Conservation (phyloP, 176 grass and related monocot genomes). For the Avena atlantica region DNA sequence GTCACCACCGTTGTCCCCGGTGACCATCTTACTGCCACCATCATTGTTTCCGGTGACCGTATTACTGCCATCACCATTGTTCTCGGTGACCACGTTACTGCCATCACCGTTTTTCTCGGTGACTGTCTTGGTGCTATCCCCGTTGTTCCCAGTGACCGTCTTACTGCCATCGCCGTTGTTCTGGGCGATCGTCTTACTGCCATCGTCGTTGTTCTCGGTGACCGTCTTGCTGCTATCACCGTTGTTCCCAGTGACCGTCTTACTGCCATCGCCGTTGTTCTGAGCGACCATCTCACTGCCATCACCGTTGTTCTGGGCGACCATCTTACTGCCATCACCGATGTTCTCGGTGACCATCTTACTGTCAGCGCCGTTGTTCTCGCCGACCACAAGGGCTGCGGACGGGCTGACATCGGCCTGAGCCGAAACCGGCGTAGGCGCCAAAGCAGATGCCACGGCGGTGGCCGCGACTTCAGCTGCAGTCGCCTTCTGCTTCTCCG, state of each 20-base stretch:
- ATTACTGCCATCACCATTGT: not conserved
- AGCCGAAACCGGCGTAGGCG: not conserved
- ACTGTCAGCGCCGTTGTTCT: not conserved
- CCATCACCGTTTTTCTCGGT: not conserved
- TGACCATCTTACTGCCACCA: not conserved
- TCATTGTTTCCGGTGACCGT: not conserved
- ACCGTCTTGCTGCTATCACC: not conserved
- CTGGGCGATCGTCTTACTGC: not conserved
- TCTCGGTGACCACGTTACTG: not conserved
- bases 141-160: not conserved
- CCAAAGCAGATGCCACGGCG: constrained; percentile 14
- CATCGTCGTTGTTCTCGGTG: not conserved
- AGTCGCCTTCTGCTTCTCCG: constrained; percentile 35
- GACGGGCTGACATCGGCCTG: not conserved
- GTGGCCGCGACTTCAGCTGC: not conserved
- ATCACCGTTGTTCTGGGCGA: not conserved
- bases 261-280: not conserved
- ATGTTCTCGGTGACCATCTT: not conserved
- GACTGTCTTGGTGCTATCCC: not conserved
- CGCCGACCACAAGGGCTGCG: not conserved
- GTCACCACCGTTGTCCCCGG: not conserved
- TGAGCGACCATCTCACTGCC: not conserved
- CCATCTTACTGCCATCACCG: not conserved
- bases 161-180: not conserved
- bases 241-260: not conserved